Evolutionary conservation across 2,329 filamentous ascomycete species (phyloP).

Genomic region (Monilinia fructigena): DNA sequence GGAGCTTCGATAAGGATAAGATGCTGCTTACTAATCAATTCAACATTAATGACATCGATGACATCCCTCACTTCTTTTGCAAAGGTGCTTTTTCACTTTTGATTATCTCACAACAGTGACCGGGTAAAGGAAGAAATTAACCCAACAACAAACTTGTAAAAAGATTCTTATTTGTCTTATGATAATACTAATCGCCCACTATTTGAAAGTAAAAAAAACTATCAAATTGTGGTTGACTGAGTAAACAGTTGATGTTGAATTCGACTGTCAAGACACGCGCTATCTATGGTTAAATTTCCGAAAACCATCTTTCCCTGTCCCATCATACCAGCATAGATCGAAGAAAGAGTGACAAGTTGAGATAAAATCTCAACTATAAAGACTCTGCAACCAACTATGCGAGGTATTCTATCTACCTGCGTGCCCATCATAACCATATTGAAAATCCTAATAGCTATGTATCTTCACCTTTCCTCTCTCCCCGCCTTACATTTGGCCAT

Average conservation of each 20-base stretch:
- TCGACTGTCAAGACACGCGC: not conserved
- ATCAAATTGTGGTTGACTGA: not conserved
- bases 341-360: not conserved
- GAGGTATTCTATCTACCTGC: not conserved
- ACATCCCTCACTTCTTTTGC: not conserved
- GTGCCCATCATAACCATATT: constrained; percentile 4
- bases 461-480: not conserved
- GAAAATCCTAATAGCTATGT: not conserved
- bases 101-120: not conserved
- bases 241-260: not conserved
- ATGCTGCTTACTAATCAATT: constrained; percentile 3
- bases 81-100: not conserved
- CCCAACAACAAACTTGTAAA: not conserved
- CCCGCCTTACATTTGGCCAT: not conserved
- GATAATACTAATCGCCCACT: not conserved
- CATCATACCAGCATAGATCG: not conserved
- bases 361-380: not conserved
- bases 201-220: not conserved
- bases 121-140: not conserved
- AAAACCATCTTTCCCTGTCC: not conserved
- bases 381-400: not conserved
- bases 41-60: not conserved
- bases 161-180: not conserved
- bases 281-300: not conserved
- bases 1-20: constrained; percentile 8